Evolutionary conservation across 768 basidiomycete genomes (phyloP).

Genomic region (Amanita molliuscula): DNA sequence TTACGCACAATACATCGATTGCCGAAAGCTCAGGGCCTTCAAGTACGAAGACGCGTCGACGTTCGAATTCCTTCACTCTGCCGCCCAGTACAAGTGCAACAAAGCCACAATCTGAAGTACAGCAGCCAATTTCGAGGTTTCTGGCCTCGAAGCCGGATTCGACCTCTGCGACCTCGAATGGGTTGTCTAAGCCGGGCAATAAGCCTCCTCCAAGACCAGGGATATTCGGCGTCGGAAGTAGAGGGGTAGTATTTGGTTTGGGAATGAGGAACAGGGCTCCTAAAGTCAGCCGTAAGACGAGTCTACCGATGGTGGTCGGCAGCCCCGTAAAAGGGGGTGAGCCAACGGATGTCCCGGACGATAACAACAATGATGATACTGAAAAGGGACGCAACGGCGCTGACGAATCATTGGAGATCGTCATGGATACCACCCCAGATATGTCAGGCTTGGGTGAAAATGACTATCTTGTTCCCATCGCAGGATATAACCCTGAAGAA

Average conservation of each 20-base stretch:
- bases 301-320: constrained; percentile 34
- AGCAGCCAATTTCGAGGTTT: constrained; percentile 20
- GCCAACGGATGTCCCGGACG: constrained; percentile 6
- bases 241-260: constrained; percentile 13
- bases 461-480: constrained; percentile 4
- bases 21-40: constrained; percentile 13
- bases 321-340: constrained; percentile 37
- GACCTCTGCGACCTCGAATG: constrained; percentile 9
- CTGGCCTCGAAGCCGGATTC: constrained; percentile 9
- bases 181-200: constrained; percentile 3
- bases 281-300: constrained; percentile 37
- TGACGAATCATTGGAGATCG: constrained; percentile 2
- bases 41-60: not conserved
- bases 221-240: constrained; percentile 16
- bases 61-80: constrained; percentile 1
- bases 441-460: constrained; percentile 5
- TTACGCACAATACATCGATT: constrained; percentile 15
- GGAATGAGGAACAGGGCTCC: constrained; percentile 19
- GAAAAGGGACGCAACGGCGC: constrained; percentile 6
- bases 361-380: constrained; percentile 14
- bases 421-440: constrained; percentile 6
- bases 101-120: constrained; percentile 12
- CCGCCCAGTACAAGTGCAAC: constrained; percentile 2
- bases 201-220: constrained; percentile 11
- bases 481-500: constrained; percentile 1